Evolutionary conservation across 2,329 filamentous ascomycete species (phyloP), one percentile per base, ranked within the genome.

Genomic region (Fusarium sp.): DNA sequence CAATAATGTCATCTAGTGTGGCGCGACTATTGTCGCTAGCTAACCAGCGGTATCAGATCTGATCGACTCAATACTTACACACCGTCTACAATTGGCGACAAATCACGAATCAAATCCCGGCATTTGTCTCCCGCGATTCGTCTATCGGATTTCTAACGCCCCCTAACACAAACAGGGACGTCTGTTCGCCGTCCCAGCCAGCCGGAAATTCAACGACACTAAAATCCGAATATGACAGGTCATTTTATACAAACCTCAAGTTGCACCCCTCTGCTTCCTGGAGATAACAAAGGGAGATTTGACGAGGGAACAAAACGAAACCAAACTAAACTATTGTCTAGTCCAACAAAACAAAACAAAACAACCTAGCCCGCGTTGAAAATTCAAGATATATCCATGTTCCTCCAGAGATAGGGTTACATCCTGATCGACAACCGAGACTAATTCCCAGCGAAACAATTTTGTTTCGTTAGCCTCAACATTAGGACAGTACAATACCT

Each of bases 121-220:
- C 12, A 69, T 59, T 60, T 45, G 45, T 66, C 61, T 77, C 61
- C 67, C 70, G 58, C 60, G 47, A 55, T 57, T 73, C 73, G 69
- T 70, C 66, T 77, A 76, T 77, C 66, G 72, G 60, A 18, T 60
- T 50, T 66, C 39, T 57, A 63, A 66, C 48, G 63, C 72, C 68
- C 63, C 71, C 61, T 69, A 72, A 50, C 70, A 72, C 67, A 61
- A 56, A 51, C 63, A 44, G 50, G 68, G 64, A 69, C 68, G 70
- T 66, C 70, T 72, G 70, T 69, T 74, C 64, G 66, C 70, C 57
- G 72, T 76, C 55, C 75, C 70, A 72, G 59, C 50, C 50, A 64
- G 53, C 57, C 63, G 71, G 71, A 56, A 75, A 65, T 68, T 66
- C 64, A 66, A 61, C 66, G 62, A 69, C 39, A 58, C 24, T 38